These are phyloP conservation scores for Fagopyrum esculentum DNA, from an alignment of 148 eudicot genomes.

Conservation along the genomic window DNA sequence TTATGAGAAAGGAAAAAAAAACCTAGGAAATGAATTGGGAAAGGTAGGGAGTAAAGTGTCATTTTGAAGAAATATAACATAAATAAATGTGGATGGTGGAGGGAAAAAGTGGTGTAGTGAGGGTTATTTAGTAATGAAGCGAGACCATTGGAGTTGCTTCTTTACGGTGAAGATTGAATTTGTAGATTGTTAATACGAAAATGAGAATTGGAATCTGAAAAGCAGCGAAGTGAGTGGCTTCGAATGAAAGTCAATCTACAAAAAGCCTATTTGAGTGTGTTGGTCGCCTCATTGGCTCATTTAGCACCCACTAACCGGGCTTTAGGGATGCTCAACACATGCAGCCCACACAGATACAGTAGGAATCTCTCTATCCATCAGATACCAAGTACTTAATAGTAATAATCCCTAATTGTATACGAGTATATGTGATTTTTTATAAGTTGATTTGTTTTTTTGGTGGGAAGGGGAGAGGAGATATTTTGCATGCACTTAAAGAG, in stretches of 20 bases:
- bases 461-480: too few species aligned
- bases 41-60: neutral
- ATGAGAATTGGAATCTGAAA: neutral
- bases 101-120: neutral
- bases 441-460: too few species aligned
- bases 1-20: too few species aligned
- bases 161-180: neutral
- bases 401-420: too few species aligned
- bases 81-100: neutral
- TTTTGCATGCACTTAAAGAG: too few species aligned
- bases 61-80: neutral
- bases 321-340: neutral
- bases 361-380: neutral
- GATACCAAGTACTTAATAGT: too few species aligned
- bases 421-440: neutral
- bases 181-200: neutral
- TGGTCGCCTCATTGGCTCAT: neutral
- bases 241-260: slow-evolving; percentile 4
- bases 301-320: neutral
- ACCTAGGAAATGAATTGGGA: too few species aligned
- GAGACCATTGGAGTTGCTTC: neutral
- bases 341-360: neutral
- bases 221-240: slow-evolving; percentile 6
- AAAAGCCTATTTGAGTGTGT: neutral
- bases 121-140: neutral